These are phyloP conservation scores for Monosporozyma solicola DNA, from an alignment of 805 yeast species.

Conservation along the genomic window DNA sequence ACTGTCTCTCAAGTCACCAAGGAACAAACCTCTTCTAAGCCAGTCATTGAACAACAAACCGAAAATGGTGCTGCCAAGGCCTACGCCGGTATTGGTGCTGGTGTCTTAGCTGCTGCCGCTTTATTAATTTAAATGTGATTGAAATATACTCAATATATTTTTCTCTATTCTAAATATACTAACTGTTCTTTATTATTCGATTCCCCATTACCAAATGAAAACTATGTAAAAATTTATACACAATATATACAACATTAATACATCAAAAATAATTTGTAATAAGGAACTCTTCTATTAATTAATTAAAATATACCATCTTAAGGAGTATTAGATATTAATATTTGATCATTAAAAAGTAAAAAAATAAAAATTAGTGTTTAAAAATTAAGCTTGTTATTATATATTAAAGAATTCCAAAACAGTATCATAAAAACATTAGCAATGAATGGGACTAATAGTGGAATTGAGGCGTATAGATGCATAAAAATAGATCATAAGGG, in stretches of 20 bases:
- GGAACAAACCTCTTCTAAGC: not conserved
- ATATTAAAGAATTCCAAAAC: not conserved
- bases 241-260: too few relatives aligned
- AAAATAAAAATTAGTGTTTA: too few relatives aligned
- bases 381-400: not conserved
- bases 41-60: constrained; percentile 7
- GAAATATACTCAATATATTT: not conserved
- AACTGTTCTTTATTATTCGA: not conserved
- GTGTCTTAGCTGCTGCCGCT: constrained; percentile 9
- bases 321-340: too few relatives aligned
- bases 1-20: constrained; percentile 4
- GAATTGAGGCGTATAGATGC: not conserved
- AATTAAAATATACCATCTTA: too few relatives aligned
- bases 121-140: constrained; percentile 3
- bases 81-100: constrained; percentile 8
- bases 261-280: not conserved
- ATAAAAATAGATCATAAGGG: not conserved
- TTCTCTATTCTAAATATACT: not conserved
- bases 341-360: too few relatives aligned
- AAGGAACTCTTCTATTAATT: not conserved
- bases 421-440: not conserved
- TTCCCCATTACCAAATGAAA: not conserved
- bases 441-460: not conserved
- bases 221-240: not conserved
- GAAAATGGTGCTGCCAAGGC: constrained; percentile 9